These are phyloP conservation scores for Singerocomus rubriflavus DNA, from an alignment of 1,284 basidiomycete genomes.

Conservation along the genomic window DNA sequence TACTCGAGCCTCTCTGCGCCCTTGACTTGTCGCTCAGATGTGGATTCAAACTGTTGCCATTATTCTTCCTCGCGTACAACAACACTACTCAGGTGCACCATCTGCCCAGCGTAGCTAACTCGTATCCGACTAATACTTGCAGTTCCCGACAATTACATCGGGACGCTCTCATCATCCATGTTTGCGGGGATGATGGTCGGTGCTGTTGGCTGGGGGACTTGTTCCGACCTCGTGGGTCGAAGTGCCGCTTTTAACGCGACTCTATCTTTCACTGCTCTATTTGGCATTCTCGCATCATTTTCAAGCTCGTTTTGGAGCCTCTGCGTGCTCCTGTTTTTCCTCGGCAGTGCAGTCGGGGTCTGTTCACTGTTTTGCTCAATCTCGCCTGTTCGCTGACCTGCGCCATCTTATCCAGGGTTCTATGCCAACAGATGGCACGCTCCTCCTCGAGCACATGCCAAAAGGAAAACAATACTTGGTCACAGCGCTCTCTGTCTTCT, in stretches of 20 bases:
- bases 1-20: constrained; percentile 11
- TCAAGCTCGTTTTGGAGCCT: constrained; percentile 70
- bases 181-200: constrained; percentile 97
- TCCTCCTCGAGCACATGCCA: constrained; percentile 93
- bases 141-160: constrained; percentile 76
- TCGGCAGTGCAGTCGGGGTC: constrained; percentile 91
- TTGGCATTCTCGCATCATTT: constrained; percentile 82
- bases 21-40: constrained; percentile 58
- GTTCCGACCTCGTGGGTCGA: constrained; percentile 81
- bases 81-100: constrained; percentile 70
- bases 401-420: constrained; percentile 55
- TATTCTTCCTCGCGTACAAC: constrained; percentile 88
- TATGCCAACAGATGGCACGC: constrained; percentile 96
- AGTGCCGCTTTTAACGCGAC: constrained; percentile 91
- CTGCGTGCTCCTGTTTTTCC: constrained; percentile 78
- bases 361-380: constrained; percentile 1
- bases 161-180: constrained; percentile 74
- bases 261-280: constrained; percentile 84
- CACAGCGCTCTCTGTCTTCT: constrained; percentile 94
- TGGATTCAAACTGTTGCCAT: constrained; percentile 89
- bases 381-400: constrained; percentile 8
- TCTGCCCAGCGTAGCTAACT: constrained; percentile 7
- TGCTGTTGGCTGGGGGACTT: constrained; percentile 88
- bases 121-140: constrained; percentile 19
- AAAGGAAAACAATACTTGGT: constrained; percentile 89